phyloP scores from a whole-genome alignment of 352 stramenopile genomes.

The Peronospora tabacina region DNA sequence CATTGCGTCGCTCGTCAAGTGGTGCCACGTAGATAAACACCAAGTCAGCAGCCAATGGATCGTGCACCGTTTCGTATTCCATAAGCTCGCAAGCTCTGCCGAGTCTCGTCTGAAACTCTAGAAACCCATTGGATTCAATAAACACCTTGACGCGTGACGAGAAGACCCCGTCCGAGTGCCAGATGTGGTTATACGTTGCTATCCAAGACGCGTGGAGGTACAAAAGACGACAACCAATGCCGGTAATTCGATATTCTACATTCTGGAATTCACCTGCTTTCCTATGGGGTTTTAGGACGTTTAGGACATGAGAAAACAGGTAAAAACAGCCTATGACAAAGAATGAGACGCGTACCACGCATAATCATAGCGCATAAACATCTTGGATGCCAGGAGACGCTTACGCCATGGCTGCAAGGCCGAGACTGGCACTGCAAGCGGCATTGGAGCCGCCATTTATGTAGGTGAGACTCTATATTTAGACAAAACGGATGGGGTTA shows the following conservation, averaged over 20 bases:
- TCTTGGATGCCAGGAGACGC: slow-evolving; percentile 38
- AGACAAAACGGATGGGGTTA: neutral
- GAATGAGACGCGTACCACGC: slow-evolving; percentile 40
- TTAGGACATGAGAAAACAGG: slow-evolving; percentile 10
- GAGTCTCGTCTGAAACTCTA: slow-evolving; percentile 36
- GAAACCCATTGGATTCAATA: slow-evolving; percentile 50
- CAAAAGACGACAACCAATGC: slow-evolving; percentile 57
- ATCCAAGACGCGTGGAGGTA: slow-evolving; percentile 59
- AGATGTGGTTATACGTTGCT: slow-evolving; percentile 16
- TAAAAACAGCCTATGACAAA: slow-evolving; percentile 7
- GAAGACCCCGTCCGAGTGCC: neutral
- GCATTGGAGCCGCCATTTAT: neutral
- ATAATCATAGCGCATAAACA: slow-evolving; percentile 85
- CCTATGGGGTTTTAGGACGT: slow-evolving; percentile 21
- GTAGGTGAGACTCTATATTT: neutral
- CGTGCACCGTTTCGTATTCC: slow-evolving; percentile 34
- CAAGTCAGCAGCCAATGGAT: slow-evolving; percentile 29
- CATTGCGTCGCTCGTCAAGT: slow-evolving; percentile 31
- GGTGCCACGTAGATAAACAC: slow-evolving; percentile 61
- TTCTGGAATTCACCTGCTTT: slow-evolving; percentile 56
- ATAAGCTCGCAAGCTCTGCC: slow-evolving; percentile 38
- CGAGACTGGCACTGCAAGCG: slow-evolving; percentile 15
- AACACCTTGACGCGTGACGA: slow-evolving; percentile 20
- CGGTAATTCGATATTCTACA: slow-evolving; percentile 41
- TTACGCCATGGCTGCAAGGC: slow-evolving; percentile 34